These are phyloP conservation scores for Fusarium sp. DNA, from an alignment of 2,329 filamentous ascomycete species.

Conservation along the genomic window DNA sequence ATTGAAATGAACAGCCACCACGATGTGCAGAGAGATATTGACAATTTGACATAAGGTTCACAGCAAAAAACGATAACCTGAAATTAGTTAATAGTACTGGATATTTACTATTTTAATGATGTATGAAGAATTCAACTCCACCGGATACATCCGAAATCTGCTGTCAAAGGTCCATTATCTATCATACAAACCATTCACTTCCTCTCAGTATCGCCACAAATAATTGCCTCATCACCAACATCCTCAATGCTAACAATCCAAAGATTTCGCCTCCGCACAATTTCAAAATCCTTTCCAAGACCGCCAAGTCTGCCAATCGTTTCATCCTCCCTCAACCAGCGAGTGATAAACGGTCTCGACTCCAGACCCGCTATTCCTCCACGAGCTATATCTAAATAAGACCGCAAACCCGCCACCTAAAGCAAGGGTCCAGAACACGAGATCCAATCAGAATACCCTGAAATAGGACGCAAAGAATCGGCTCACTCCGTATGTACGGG, in stretches of 20 bases:
- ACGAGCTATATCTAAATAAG: slow-evolving; percentile 17
- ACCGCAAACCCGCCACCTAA: background rate
- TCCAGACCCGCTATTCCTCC: slow-evolving; percentile 13
- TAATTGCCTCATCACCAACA: background rate
- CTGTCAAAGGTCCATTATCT: too few relatives aligned
- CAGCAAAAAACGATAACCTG: too few relatives aligned
- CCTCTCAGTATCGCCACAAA: too few relatives aligned
- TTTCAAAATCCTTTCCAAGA: background rate
- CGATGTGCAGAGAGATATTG: too few relatives aligned
- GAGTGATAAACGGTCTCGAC: background rate
- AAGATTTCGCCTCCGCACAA: background rate
- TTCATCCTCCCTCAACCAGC: background rate
- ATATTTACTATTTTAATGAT: background rate
- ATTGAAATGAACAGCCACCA: too few relatives aligned
- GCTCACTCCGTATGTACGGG: slow-evolving; percentile 14
- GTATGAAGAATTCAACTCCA: too few relatives aligned
- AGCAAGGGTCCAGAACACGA: background rate
- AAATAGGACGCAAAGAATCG: background rate
- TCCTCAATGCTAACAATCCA: too few relatives aligned
- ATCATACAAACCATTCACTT: too few relatives aligned
- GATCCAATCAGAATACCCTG: slow-evolving; percentile 10
- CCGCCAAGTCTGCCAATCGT: background rate
- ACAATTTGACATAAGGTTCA: too few relatives aligned
- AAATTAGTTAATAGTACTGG: too few relatives aligned
- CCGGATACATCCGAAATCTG: too few relatives aligned